A percentile compares a stretch with the other conserved stretches of the same genome.
phyloP scores from a whole-genome alignment of 23 red algal genomes.

The Gracilaria gracilis region DNA sequence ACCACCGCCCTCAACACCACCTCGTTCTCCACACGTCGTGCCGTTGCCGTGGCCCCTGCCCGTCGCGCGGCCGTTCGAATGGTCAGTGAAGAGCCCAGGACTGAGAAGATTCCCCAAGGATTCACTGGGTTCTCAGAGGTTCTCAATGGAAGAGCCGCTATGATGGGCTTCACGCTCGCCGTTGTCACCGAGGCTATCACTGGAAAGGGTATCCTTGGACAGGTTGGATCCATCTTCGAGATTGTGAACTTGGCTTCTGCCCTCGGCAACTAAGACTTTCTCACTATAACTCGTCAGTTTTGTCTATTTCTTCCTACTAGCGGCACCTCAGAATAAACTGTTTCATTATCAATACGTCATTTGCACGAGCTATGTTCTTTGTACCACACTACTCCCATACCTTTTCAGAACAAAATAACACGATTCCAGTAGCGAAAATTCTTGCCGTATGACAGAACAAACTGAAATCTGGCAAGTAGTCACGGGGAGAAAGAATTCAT shows the following conservation, averaged over 20 bases:
- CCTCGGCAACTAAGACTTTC: slow-evolving; percentile 37
- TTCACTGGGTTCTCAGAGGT: slow-evolving; percentile 78
- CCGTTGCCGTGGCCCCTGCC: neutral
- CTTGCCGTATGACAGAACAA: no score
- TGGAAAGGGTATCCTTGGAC: slow-evolving; percentile 68
- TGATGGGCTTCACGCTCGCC: slow-evolving; percentile 72
- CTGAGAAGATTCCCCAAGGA: slow-evolving; percentile 68
- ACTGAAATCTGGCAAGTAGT: no score
- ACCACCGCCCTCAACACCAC: neutral
- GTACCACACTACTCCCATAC: no score
- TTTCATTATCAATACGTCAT: neutral
- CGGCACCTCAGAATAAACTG: neutral
- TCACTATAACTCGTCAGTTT: neutral
- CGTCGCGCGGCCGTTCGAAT: slow-evolving; percentile 27
- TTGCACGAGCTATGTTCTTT: no score
- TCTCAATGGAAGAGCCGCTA: slow-evolving; percentile 81
- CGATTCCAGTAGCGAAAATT: no score
- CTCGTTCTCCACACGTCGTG: slow-evolving; percentile 21
- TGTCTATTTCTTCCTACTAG: neutral
- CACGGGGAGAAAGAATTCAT: no score
- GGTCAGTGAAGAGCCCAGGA: neutral
- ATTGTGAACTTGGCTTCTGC: slow-evolving; percentile 55
- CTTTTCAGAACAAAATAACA: no score
- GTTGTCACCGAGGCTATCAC: slow-evolving; percentile 70
- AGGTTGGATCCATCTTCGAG: slow-evolving; percentile 67